Evolutionary conservation across 306 rosid species (phyloP), one percentile per base, ranked within the genome.

Genomic region (Acacia crassicarpa): DNA sequence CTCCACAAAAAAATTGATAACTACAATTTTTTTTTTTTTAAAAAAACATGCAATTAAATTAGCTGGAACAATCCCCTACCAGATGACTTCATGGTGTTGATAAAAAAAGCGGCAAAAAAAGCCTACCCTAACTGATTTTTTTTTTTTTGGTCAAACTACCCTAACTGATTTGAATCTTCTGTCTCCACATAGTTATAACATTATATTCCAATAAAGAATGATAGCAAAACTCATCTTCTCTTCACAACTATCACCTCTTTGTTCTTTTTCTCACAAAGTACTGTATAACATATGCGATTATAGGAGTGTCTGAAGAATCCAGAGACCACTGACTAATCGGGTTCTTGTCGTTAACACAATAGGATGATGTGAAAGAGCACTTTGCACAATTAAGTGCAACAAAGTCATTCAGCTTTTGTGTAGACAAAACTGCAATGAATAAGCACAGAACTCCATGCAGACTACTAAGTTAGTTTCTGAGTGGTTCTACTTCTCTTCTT

Each of bases 401-500:
- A 56, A 45, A 78, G 35, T 13, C 32, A 69, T 81, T 78, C 62
- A 67, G 16, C 54, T 73, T 45, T 5, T 54, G 2, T 45, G 20
- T 0, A 16, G 33, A 65, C n/a, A 53, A 30, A 54, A 67, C 66
- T 71, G 75, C 41, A 70, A 62, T 61, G 10, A 25, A 14, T 35
- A 5, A 58, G 53, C 72, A 74, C 20, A 75, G 77, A 8, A 58
- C 54, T 22, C 32, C 14, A 15, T 8, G 56, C 66, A 54, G 67
- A 35, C 62, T 49, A 43, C 72, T 49, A 74, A 38, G 49, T 54
- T 80, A 58, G 76, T 84, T 86, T 82, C 82, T 53, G 41, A 35
- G 85, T 30, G 1, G 74, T 80, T 83, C 86, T 85, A 58, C 6
- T 88, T 81, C 90, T 84, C 83, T 88, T 90, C 82, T 81, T 87